Conservation (phyloP, 2,329 filamentous ascomycete species). For the Graphiopsis chlorocephala region DNA sequence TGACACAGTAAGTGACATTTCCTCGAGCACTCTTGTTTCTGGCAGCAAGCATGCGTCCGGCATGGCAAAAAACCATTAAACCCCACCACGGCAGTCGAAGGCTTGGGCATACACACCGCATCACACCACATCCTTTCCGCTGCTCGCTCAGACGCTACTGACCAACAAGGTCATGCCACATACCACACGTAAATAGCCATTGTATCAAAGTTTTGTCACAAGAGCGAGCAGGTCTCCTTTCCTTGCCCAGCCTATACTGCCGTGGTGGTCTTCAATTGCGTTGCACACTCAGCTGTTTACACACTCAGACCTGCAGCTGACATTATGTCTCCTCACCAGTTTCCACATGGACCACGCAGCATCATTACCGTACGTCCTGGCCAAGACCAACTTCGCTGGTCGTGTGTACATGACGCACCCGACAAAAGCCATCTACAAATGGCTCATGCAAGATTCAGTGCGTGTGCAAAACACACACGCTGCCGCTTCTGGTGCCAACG, state of each 20-base stretch:
- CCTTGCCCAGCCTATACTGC: slow-evolving; percentile 13
- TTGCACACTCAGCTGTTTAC: not conserved
- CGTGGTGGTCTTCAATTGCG: slow-evolving; percentile 2
- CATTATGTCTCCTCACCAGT: slow-evolving; percentile 51
- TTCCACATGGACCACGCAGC: slow-evolving; percentile 99
- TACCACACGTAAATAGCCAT: slow-evolving; percentile 30
- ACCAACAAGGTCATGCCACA: not conserved
- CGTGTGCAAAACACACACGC: slow-evolving; percentile 62
- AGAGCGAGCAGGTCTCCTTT: slow-evolving; percentile 7
- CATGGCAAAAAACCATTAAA: not conserved
- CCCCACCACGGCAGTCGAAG: not conserved
- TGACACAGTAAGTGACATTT: slow-evolving; percentile 87
- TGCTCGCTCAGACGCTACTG: slow-evolving; percentile 8
- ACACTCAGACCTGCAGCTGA: slow-evolving; percentile 13
- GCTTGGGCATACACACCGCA: not conserved
- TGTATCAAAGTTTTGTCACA: slow-evolving; percentile 31
- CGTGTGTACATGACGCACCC: slow-evolving; percentile 99
- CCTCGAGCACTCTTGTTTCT: not conserved
- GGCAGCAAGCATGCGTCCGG: not conserved
- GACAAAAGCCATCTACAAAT: slow-evolving; percentile 99
- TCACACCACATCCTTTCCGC: not conserved
- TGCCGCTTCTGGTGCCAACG: slow-evolving; percentile 30
- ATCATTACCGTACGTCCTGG: slow-evolving; percentile 93
- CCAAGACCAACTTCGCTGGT: slow-evolving; percentile 96
- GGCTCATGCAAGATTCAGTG: slow-evolving; percentile 96